Base-by-base conservation (phyloP, 192 early-diverging fungal species). In the Coemansia reversa region DNA sequence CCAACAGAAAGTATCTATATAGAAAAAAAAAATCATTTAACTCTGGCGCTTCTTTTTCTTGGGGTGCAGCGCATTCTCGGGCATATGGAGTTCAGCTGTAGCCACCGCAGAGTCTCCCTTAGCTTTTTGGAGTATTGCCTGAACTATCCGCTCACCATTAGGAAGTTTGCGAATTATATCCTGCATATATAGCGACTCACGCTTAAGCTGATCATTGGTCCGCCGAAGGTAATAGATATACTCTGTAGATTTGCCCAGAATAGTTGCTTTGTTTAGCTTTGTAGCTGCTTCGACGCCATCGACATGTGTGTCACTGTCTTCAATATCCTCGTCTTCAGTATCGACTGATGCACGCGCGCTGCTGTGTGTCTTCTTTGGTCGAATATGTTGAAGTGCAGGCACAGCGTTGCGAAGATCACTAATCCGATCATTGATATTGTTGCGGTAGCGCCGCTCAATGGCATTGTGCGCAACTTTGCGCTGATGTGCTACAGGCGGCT, bases 381-480 rank as follows among this genome's bases (percentile, higher is more conserved):
- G 70, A 47, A 73, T 48, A 65, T 71, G 59, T 63, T 84, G 70
- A 71, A 98, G 80, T 1, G 93, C 92, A 3, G 95, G 95, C 14
- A 98, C 92, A 0, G 89, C 87, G 58, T 87, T 86, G 58, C 90
- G 90, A 12, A 98, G 83, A 45, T 96, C 93, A 39, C 86, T 79
- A 47, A 98, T 96, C 22, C 95, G 86, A 64, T 96, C 92, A 83
- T 98, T 98, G 70, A 98, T 94, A 83, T 98, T 98, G 78, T 95
- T 96, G 57, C 95, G 86, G 75, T 98, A 98, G 49, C 92, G 85
- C 27, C 90, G 86, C 73, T 98, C 95, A 29, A 98, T 95, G 2
- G 93, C 94, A 62, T 96, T 98, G 73, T 98, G 95, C 2, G 94
- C 92, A 14, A 93, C 90, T 70, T 95, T 96, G 70, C 94, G 93